Conservation (phyloP, 164 flowering plant species). For the Berberis thunbergii region DNA sequence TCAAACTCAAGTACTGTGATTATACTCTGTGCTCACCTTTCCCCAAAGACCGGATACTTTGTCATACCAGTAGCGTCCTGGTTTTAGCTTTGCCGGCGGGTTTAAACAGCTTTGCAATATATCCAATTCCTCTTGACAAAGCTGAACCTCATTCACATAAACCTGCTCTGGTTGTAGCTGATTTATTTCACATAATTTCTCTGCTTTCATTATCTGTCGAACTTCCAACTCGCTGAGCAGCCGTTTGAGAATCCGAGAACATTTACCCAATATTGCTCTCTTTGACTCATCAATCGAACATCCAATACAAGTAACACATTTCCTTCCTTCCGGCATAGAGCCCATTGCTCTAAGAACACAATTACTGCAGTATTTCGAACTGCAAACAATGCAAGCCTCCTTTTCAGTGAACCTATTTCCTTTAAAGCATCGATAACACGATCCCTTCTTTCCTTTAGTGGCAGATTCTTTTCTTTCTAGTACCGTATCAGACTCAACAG, state of each 20-base stretch:
- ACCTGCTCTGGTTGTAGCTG: constrained; percentile 78
- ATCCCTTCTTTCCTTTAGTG: constrained; percentile 44
- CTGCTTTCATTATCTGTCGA: constrained; percentile 75
- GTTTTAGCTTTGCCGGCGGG: constrained; percentile 87
- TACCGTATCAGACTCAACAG: constrained; percentile 18
- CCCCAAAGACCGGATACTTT: constrained; percentile 99
- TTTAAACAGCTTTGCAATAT: constrained; percentile 58
- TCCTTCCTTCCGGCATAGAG: constrained; percentile 99
- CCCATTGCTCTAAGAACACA: constrained; percentile 99
- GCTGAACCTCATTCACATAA: constrained; percentile 71
- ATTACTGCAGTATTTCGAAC: constrained; percentile 81
- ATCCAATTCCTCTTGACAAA: constrained; percentile 68
- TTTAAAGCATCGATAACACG: constrained; percentile 76
- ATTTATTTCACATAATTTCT: constrained; percentile 75
- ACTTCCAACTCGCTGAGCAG: constrained; percentile 70
- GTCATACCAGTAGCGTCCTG: constrained; percentile 97
- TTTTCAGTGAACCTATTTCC: constrained; percentile 84
- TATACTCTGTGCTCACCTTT: constrained; percentile 50
- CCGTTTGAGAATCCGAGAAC: constrained; percentile 76
- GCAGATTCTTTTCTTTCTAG: constrained; percentile 22
- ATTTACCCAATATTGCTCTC: constrained; percentile 68
- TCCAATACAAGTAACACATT: constrained; percentile 90
- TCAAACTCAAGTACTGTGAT: background rate
- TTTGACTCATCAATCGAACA: constrained; percentile 70
- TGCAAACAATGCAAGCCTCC: constrained; percentile 91